Percentiles rank a stretch among this genome's conserved stretches.
Conservation (phyloP, 1,284 basidiomycete genomes). For the Tilletiopsis washingtonensis region DNA sequence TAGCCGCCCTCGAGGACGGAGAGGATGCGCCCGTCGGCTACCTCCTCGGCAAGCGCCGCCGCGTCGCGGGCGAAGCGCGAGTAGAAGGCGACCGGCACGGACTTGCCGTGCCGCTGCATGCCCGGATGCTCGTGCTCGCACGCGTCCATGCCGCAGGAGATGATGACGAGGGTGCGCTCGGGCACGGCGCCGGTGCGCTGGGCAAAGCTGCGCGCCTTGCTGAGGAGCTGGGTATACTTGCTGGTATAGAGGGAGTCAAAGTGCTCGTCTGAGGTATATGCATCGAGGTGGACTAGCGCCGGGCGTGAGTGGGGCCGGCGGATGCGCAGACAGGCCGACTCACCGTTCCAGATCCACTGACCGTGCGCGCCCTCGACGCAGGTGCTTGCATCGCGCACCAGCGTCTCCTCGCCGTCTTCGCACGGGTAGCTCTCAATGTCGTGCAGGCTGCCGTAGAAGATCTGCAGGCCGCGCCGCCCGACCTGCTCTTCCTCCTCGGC, state of each 20-base stretch:
- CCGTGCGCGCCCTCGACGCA: constrained; percentile 74
- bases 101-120: constrained; percentile 88
- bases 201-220: constrained; percentile 66
- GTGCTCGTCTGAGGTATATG: constrained; percentile 64
- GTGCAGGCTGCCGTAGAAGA: constrained; percentile 82
- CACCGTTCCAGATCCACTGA: constrained; percentile 61
- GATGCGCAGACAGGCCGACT: too few species aligned
- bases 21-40: constrained; percentile 65
- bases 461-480: constrained; percentile 51
- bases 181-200: constrained; percentile 59
- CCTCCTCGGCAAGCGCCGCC: constrained; percentile 59
- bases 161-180: constrained; percentile 63
- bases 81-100: constrained; percentile 81
- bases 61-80: constrained; percentile 72
- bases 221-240: constrained; percentile 64
- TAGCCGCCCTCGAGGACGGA: constrained; percentile 93
- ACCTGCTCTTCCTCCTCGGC: constrained; percentile 10
- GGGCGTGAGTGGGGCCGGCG: too few species aligned
- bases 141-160: constrained; percentile 73
- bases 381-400: constrained; percentile 72
- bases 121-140: constrained; percentile 80
- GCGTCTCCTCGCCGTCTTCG: constrained; percentile 72
- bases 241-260: constrained; percentile 72
- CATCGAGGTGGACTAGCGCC: constrained; percentile 75
- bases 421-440: constrained; percentile 84